Conservation (phyloP, 139 green algal genomes). For the Chlamydomonas urium region DNA sequence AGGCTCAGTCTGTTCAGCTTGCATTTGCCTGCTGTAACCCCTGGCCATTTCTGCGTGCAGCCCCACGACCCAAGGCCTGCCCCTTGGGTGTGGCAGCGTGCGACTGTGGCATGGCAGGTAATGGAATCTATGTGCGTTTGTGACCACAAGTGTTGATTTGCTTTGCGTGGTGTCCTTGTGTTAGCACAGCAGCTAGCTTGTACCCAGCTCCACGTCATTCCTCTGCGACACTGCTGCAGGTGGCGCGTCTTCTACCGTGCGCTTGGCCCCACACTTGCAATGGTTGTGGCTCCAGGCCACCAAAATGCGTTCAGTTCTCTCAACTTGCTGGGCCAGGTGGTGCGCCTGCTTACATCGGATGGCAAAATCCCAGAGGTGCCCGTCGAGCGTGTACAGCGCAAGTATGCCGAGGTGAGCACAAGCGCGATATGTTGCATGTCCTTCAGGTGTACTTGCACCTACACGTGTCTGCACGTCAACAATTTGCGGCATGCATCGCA, state of each 20-base stretch:
- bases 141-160: too few species aligned
- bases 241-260: conserved; percentile 3
- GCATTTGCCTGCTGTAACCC: neutral
- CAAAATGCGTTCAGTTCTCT: conserved; percentile 9
- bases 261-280: neutral
- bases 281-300: neutral
- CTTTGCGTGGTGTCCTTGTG: too few species aligned
- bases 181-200: too few species aligned
- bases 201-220: too few species aligned
- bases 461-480: neutral
- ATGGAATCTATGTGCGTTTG: neutral
- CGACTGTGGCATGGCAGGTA: conserved; percentile 12
- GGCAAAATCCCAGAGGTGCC: conserved; percentile 8
- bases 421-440: neutral
- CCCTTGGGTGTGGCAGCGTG: neutral
- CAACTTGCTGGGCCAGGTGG: neutral
- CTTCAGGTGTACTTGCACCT: neutral
- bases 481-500: neutral
- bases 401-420: conserved; percentile 12
- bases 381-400: conserved; percentile 1
- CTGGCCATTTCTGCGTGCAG: neutral
- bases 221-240: too few species aligned
- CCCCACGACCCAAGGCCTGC: neutral
- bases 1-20: neutral
- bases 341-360: neutral